A percentile compares a stretch with the other conserved stretches of the same genome.
Evolutionary conservation across 1,284 basidiomycete genomes (phyloP).

Genomic region (Cryptococcus sp.): DNA sequence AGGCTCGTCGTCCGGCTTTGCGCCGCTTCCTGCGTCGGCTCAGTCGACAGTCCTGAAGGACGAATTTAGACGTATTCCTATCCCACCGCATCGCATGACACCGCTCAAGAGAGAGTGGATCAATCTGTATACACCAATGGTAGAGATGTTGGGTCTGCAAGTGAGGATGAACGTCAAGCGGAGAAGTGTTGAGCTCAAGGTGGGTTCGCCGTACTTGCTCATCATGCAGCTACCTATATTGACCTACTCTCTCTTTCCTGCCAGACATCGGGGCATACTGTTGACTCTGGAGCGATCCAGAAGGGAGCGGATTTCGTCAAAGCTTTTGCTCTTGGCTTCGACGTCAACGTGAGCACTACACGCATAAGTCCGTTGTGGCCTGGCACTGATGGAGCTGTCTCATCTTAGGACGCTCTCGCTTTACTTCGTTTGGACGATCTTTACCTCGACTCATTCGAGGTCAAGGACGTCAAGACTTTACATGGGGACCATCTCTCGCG

Average conservation of each 20-base stretch:
- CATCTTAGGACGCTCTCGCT: slow-evolving; percentile 82
- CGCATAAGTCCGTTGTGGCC: too few species aligned
- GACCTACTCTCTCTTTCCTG: background rate
- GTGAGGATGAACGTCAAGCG: slow-evolving; percentile 94
- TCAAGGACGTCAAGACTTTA: slow-evolving; percentile 97
- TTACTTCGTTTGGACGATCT: slow-evolving; percentile 93
- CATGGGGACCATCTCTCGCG: slow-evolving; percentile 95
- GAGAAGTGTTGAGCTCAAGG: slow-evolving; percentile 86
- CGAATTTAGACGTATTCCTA: slow-evolving; percentile 78
- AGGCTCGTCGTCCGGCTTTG: slow-evolving; percentile 45
- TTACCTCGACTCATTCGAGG: slow-evolving; percentile 97
- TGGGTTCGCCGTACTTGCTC: slow-evolving; percentile 54
- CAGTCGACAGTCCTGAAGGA: slow-evolving; percentile 59
- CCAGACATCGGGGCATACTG: slow-evolving; percentile 92
- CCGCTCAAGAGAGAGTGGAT: slow-evolving; percentile 97
- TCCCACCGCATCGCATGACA: slow-evolving; percentile 96
- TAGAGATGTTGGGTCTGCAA: slow-evolving; percentile 90
- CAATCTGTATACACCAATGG: slow-evolving; percentile 92
- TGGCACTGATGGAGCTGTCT: too few species aligned
- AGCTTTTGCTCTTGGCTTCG: slow-evolving; percentile 91
- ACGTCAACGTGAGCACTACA: slow-evolving; percentile 69
- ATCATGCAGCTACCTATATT: background rate
- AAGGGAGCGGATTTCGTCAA: slow-evolving; percentile 99
- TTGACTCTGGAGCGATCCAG: slow-evolving; percentile 86
- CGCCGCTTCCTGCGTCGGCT: slow-evolving; percentile 39